Evolutionary conservation across 768 basidiomycete species (phyloP), one percentile per base, ranked within the genome.

Genomic region (Tremella fuciformis): DNA sequence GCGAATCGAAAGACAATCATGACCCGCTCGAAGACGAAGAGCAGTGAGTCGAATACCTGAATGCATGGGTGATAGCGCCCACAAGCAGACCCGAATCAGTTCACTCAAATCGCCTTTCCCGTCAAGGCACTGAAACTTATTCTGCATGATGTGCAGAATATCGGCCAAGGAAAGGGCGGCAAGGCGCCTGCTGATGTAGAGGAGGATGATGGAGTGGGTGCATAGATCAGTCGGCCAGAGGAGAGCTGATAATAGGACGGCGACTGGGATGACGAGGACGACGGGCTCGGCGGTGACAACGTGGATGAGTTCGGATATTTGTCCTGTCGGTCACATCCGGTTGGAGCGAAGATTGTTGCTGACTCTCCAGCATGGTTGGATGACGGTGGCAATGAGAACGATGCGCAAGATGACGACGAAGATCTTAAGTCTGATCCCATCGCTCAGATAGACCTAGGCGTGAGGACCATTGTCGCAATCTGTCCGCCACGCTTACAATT

Each of bases 251-350:
- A 2, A 22, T 46, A 72, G 73, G 88, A 91, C 63, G 90, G 90
- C 34, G 89, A 90, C n/a, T 98, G 94, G 94, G 83, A 84, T 9
- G 92, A 96, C 9, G 92, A 96, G 67, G 91, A 92, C 70, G 91
- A 89, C 56, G 83, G 82, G 49, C 75, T 82, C 34, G 79, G 84
- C 50, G 84, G 67, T 19, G 57, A 16, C 16, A 67, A 84, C 67
- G 80, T 84, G 50, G 88, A 88, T n/a, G 88, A 90, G 67, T 84
- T 89, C 63, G 84, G 85, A 21, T 89, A 85, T 80, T 78, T 96
- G 38, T 91, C 91, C 4, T 76, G 79, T 79, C 56, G 46, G 78
- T 60, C 11, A 8, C 15, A 18, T 49, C 16, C 13, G 22, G 34
- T 13, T 22, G 18, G 26, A 41, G 16, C 18, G 37, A 9, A 11